Evolutionary conservation across 2,329 filamentous ascomycete genomes (phyloP).

Genomic region (Thielaviopsis populi): DNA sequence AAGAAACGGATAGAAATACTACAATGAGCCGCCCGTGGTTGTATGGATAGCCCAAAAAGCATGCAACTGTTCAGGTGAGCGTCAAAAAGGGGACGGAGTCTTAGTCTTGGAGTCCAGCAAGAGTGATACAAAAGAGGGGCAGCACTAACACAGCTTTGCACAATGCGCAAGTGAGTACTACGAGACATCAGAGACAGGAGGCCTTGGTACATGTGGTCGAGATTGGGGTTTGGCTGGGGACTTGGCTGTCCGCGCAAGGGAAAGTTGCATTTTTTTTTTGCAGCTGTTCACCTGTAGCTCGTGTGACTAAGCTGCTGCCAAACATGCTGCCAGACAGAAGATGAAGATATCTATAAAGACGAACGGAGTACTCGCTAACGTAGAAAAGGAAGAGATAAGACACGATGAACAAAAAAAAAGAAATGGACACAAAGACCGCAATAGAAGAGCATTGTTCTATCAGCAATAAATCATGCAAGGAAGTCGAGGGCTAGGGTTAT

Average conservation of each 20-base stretch:
- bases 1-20: neutral
- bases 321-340: neutral
- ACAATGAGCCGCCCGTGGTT: neutral
- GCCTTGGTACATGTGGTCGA: neutral
- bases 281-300: neutral
- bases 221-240: neutral
- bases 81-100: neutral
- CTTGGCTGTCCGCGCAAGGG: neutral
- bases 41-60: neutral
- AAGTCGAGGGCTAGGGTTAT: neutral
- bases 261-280: neutral
- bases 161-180: neutral
- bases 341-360: neutral
- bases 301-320: neutral
- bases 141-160: neutral
- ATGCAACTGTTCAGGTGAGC: conserved; percentile 1
- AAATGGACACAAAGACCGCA: neutral
- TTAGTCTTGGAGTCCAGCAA: neutral
- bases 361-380: neutral
- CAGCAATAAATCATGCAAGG: neutral
- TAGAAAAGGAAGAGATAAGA: neutral
- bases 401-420: neutral
- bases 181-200: neutral
- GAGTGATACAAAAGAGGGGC: neutral
- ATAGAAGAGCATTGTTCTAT: neutral